These are phyloP conservation scores for Pichia sp. DNA, from an alignment of 1,139 yeast genomes.

Conservation along the genomic window DNA sequence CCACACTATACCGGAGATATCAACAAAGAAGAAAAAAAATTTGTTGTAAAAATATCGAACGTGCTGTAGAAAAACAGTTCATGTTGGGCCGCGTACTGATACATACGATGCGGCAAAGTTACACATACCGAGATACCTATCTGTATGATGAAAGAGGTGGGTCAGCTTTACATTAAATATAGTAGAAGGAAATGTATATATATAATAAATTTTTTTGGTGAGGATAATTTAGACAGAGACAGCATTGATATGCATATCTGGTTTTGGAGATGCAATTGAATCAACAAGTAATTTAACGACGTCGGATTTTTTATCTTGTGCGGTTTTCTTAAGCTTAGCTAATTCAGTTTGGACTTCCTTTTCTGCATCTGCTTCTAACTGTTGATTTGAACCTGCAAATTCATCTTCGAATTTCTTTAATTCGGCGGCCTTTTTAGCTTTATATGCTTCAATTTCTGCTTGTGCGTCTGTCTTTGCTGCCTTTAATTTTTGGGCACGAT, in stretches of 20 bases:
- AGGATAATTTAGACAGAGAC: slow-evolving; percentile 3
- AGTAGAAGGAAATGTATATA: too few species aligned
- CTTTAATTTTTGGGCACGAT: slow-evolving; percentile 83
- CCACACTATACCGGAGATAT: too few species aligned
- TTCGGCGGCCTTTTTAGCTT: slow-evolving; percentile 77
- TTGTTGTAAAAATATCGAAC: too few species aligned
- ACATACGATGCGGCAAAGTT: too few species aligned
- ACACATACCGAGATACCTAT: too few species aligned
- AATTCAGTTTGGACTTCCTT: slow-evolving; percentile 30
- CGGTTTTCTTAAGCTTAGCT: slow-evolving; percentile 52
- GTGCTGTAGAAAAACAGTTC: too few species aligned
- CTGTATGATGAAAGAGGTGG: too few species aligned
- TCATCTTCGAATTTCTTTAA: slow-evolving; percentile 64
- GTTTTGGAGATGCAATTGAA: slow-evolving; percentile 73
- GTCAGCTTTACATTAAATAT: too few species aligned
- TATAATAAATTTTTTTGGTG: too few species aligned
- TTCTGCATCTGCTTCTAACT: slow-evolving; percentile 50
- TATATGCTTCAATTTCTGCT: slow-evolving; percentile 81
- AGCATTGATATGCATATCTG: slow-evolving; percentile 80
- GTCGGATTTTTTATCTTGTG: slow-evolving; percentile 52
- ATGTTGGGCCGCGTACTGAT: too few species aligned
- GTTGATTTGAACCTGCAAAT: slow-evolving; percentile 50
- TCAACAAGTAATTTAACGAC: slow-evolving; percentile 76
- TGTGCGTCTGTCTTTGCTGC: slow-evolving; percentile 94
- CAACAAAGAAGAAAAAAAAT: too few species aligned